Evolutionary conservation across 164 flowering plant genomes (phyloP).

Genomic region (Umbellularia californica): DNA sequence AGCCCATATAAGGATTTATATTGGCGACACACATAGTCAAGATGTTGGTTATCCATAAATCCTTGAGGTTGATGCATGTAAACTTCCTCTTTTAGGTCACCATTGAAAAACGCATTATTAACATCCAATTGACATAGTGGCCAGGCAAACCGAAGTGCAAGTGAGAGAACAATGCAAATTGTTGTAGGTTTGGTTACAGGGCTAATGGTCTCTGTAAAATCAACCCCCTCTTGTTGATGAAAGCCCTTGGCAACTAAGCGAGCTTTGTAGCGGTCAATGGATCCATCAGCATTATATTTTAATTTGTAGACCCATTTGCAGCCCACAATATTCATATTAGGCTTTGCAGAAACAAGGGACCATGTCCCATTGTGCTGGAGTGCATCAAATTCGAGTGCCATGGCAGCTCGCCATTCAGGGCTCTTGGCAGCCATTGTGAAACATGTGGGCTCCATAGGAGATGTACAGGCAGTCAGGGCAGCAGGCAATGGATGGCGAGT

Average conservation of each 20-base stretch:
- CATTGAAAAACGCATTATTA: no score
- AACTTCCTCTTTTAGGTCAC: no score
- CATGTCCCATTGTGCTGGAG: background rate
- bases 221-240: no score
- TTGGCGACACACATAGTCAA: background rate
- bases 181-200: conserved; percentile 2
- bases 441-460: no score
- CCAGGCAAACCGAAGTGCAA: background rate
- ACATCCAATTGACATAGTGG: background rate
- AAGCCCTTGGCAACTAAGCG: conserved; percentile 2
- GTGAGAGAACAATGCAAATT: background rate
- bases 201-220: background rate
- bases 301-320: conserved; percentile 1
- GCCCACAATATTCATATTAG: no score
- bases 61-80: background rate
- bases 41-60: background rate
- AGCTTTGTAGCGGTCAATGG: background rate
- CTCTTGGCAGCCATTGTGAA: no score
- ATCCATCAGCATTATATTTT: background rate
- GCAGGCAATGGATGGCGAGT: no score
- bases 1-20: no score
- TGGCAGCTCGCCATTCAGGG: background rate
- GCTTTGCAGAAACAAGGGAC: background rate
- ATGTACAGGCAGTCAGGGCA: no score
- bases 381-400: no score